Evolutionary conservation across 73 alveolate species (phyloP).

Genomic region (Paramecium sexaurelia): DNA sequence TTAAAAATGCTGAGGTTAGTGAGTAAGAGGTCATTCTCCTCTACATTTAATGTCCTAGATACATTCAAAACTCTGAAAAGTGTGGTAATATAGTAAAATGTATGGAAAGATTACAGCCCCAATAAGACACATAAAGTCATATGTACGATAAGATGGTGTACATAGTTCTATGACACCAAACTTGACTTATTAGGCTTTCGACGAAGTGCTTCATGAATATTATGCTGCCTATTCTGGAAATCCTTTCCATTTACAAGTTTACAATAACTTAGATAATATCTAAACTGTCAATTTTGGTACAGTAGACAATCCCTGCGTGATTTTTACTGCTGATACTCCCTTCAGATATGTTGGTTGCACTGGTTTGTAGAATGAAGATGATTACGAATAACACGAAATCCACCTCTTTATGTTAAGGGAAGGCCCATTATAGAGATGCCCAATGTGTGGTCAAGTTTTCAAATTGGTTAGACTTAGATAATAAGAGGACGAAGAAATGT

Average conservation of each 20-base stretch:
- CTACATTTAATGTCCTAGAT: background rate
- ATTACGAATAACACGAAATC: conserved; percentile 85
- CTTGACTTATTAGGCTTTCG: conserved; percentile 71
- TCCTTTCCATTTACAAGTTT: conserved; percentile 71
- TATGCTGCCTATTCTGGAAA: conserved; percentile 69
- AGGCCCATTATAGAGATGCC: conserved; percentile 93
- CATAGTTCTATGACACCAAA: conserved; percentile 1
- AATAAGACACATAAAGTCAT: background rate
- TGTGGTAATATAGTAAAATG: background rate
- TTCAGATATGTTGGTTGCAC: conserved; percentile 87
- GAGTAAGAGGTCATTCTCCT: conserved; percentile 19
- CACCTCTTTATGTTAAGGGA: conserved; percentile 85
- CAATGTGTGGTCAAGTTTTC: conserved; percentile 88
- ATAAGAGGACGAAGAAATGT: conserved; percentile 80
- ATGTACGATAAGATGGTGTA: conserved; percentile 17
- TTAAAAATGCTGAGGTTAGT: conserved; percentile 38
- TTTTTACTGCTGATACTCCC: conserved; percentile 81
- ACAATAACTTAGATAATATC: conserved; percentile 64
- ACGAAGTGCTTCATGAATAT: conserved; percentile 74
- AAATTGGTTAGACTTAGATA: conserved; percentile 86
- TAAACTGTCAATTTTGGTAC: conserved; percentile 83
- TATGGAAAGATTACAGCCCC: conserved; percentile 24
- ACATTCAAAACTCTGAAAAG: background rate
- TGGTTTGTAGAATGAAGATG: conserved; percentile 91
- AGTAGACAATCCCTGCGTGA: conserved; percentile 89